Percentiles rank a stretch among this genome's conserved stretches.
Evolutionary conservation across 2,329 filamentous ascomycete species (phyloP).

Genomic region (Pyricularia sp.): DNA sequence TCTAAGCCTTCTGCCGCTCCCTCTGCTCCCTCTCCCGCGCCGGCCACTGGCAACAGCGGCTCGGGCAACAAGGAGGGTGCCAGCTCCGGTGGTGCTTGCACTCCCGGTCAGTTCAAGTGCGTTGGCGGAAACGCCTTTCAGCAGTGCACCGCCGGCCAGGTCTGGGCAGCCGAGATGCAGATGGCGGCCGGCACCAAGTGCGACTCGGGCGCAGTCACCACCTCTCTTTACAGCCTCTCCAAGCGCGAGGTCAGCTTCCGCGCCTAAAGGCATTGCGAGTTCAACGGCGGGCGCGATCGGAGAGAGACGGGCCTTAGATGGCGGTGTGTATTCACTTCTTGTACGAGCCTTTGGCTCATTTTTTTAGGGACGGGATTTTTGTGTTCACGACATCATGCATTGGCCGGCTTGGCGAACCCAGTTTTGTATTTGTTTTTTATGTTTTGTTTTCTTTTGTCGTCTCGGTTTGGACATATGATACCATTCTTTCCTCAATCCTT

Average conservation of each 20-base stretch:
- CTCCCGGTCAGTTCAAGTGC: slow-evolving; percentile 38
- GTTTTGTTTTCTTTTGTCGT: not conserved
- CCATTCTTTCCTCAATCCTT: not conserved
- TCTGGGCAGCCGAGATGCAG: slow-evolving; percentile 30
- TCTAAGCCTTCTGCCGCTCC: slow-evolving; percentile 10
- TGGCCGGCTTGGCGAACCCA: not conserved
- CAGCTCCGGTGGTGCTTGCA: slow-evolving; percentile 30
- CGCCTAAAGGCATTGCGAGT: not conserved
- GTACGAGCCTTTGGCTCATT: not conserved
- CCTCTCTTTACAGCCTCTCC: not conserved
- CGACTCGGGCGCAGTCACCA: slow-evolving; percentile 20
- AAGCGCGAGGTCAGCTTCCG: not conserved
- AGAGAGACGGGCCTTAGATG: not conserved
- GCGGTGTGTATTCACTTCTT: not conserved
- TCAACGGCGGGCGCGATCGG: not conserved
- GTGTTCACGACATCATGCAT: not conserved
- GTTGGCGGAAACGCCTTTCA: slow-evolving; percentile 35
- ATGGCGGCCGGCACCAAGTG: slow-evolving; percentile 38
- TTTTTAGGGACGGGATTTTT: not conserved
- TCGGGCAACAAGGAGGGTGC: slow-evolving; percentile 19
- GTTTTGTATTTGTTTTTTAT: not conserved
- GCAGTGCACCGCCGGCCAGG: slow-evolving; percentile 35
- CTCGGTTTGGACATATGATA: not conserved
- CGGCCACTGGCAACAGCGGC: slow-evolving; percentile 16
- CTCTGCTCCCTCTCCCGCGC: slow-evolving; percentile 6